These are phyloP conservation scores for Heterobasidion parviporum DNA, from an alignment of 1,284 basidiomycete genomes.

Conservation along the genomic window DNA sequence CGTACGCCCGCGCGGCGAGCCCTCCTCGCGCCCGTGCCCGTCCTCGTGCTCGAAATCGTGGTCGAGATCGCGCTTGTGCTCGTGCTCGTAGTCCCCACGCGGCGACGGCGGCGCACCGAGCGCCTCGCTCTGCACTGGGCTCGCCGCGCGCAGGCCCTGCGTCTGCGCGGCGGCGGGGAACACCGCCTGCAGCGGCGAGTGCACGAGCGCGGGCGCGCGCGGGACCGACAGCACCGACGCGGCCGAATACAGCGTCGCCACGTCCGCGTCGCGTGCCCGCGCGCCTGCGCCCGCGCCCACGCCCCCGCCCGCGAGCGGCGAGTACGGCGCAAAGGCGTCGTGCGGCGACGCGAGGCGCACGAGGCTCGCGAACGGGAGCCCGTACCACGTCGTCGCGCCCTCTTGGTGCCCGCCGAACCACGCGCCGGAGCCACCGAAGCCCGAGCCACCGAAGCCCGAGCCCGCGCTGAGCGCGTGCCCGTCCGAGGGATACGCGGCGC, in stretches of 20 bases:
- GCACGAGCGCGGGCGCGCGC: slow-evolving; percentile 17
- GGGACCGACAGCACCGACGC: slow-evolving; percentile 71
- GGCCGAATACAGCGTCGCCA: slow-evolving; percentile 79
- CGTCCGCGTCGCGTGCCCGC: slow-evolving; percentile 57
- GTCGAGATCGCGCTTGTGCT: too few relatives aligned
- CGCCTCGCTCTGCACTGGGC: slow-evolving; percentile 20
- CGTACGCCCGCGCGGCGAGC: slow-evolving; percentile 19
- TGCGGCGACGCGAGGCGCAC: slow-evolving; percentile 74
- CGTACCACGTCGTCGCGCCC: slow-evolving; percentile 43
- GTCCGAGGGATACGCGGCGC: neutral
- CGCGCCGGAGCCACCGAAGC: neutral
- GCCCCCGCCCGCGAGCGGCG: slow-evolving; percentile 12
- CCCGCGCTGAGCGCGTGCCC: neutral
- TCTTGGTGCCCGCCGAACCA: slow-evolving; percentile 19
- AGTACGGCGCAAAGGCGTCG: slow-evolving; percentile 54
- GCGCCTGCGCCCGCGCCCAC: neutral
- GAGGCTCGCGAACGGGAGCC: slow-evolving; percentile 76
- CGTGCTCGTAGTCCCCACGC: neutral
- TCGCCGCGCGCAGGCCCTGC: slow-evolving; percentile 16
- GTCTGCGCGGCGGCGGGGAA: slow-evolving; percentile 16
- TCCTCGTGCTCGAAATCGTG: too few relatives aligned
- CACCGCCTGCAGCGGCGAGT: slow-evolving; percentile 25
- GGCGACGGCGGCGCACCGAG: neutral
- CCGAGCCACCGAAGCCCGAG: neutral
- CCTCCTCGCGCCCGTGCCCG: slow-evolving; percentile 20